phyloP scores from a whole-genome alignment of 2,329 filamentous ascomycete genomes.

The Aspergillus aculeatinus region DNA sequence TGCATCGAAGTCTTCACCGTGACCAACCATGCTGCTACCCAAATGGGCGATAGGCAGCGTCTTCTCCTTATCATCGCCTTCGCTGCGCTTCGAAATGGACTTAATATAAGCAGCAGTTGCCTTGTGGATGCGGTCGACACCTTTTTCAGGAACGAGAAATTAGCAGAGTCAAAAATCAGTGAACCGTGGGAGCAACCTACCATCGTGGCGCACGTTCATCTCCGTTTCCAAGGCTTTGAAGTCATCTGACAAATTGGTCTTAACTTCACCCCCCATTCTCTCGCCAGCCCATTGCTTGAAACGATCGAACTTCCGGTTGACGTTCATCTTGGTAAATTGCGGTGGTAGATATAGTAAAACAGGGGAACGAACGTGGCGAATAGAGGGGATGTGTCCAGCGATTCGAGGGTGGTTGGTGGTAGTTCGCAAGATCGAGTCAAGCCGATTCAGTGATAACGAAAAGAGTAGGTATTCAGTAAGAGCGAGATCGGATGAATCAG shows the following conservation, averaged over 20 bases:
- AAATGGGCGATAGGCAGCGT: slow-evolving; percentile 74
- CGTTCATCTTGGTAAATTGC: slow-evolving; percentile 50
- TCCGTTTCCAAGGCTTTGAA: slow-evolving; percentile 88
- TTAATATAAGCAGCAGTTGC: slow-evolving; percentile 86
- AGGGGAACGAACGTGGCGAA: neutral
- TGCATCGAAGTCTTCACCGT: slow-evolving; percentile 88
- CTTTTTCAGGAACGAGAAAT: slow-evolving; percentile 48
- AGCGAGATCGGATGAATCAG: neutral
- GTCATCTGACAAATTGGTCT: slow-evolving; percentile 82
- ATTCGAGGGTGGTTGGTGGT: neutral
- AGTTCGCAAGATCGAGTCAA: neutral
- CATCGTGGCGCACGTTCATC: slow-evolving; percentile 85
- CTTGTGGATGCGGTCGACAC: slow-evolving; percentile 84
- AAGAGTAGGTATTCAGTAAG: neutral
- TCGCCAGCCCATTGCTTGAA: slow-evolving; percentile 98
- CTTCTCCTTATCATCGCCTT: slow-evolving; percentile 87
- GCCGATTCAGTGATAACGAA: neutral
- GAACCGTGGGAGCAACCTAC: slow-evolving; percentile 48
- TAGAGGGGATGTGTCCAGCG: neutral
- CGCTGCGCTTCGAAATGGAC: slow-evolving; percentile 78
- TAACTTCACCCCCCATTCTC: slow-evolving; percentile 89
- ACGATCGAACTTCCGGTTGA: slow-evolving; percentile 87
- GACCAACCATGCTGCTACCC: slow-evolving; percentile 79
- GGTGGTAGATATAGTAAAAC: neutral
- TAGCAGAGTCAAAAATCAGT: slow-evolving; percentile 9